phyloP scores from a whole-genome alignment of 441 rosid species.

The Corymbia citriodora region DNA sequence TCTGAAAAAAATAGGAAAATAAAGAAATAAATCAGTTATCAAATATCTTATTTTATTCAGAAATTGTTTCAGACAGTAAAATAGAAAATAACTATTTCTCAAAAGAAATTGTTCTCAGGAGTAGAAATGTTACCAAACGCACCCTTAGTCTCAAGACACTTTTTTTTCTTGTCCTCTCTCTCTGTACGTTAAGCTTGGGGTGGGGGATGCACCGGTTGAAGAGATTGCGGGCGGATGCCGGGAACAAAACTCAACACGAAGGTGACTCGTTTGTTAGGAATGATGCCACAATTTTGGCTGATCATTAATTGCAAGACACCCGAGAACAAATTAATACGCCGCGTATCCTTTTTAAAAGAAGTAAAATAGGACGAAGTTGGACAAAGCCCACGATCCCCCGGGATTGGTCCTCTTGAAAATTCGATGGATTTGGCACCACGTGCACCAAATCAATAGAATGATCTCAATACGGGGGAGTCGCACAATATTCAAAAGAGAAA shows the following conservation, averaged over 20 bases:
- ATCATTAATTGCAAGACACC: background rate
- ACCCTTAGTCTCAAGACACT: background rate
- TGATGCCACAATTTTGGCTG: background rate
- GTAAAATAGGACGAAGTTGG: background rate
- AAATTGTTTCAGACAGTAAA: too few species aligned
- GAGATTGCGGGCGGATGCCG: slow-evolving; percentile 22
- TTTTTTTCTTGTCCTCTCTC: background rate
- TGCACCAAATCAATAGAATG: rapidly evolving
- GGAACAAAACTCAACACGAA: background rate
- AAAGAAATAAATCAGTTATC: too few species aligned
- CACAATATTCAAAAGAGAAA: background rate
- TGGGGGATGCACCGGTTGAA: slow-evolving; percentile 21
- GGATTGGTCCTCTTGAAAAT: background rate
- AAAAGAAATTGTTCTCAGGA: too few species aligned
- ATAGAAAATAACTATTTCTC: too few species aligned
- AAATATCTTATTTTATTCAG: too few species aligned
- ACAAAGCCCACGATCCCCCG: background rate
- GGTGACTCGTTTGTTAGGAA: background rate
- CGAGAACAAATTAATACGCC: background rate
- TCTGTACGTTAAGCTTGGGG: background rate
- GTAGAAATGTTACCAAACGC: too few species aligned
- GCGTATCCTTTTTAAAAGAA: background rate
- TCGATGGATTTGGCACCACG: background rate
- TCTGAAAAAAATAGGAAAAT: too few species aligned
- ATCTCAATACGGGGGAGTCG: background rate